Evolutionary conservation across 2,329 filamentous ascomycete species (phyloP), one percentile per base, ranked within the genome.

Genomic region (Alternaria postmessia): DNA sequence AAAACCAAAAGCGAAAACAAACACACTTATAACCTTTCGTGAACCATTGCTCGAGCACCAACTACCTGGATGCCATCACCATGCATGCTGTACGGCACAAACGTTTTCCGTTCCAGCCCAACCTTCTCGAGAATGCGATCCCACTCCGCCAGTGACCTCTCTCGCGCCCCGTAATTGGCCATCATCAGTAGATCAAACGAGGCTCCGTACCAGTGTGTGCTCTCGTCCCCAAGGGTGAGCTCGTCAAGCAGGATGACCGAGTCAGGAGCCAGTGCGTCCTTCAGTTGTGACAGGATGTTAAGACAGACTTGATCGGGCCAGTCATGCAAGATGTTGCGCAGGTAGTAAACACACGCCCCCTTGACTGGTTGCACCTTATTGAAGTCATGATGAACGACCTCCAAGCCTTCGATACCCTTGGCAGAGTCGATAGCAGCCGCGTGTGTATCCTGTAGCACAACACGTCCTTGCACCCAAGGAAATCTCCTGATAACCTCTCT

Each of bases 101-200:
- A 54, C 5, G 16, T 26, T 16, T 58, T 58, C 6, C 55, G 55
- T 47, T 58, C 55, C 18, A 58, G n/a, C 32, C 55, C 55, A n/a
- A 53, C 55, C 32, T 39, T 41, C 11, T 48, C 49, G 11, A 58
- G 22, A n/a, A 58, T 30, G 11, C 42, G 34, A 54, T 58, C 55
- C 55, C 55, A 58, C 34, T 58, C 51, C 24, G n/a, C 22, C 26
- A 58, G 49, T 16, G 49, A 54, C 41, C 55, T 47, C 34, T 58
- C 55, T 18, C 51, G 42, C 14, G 55, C 55, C 3, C 55, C 55
- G 6, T 58, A 58, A 22, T 58, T 58, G 16, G 49, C 55, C 55
- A 58, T 58, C 55, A 58, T 58, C 18, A 58, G 55, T 20, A 58
- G 7, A 58, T 58, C 55, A 20, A 48, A 47, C 11, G 49, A 58